Conservation (phyloP, 768 basidiomycete species). For the Candolleomyces efflorescens region DNA sequence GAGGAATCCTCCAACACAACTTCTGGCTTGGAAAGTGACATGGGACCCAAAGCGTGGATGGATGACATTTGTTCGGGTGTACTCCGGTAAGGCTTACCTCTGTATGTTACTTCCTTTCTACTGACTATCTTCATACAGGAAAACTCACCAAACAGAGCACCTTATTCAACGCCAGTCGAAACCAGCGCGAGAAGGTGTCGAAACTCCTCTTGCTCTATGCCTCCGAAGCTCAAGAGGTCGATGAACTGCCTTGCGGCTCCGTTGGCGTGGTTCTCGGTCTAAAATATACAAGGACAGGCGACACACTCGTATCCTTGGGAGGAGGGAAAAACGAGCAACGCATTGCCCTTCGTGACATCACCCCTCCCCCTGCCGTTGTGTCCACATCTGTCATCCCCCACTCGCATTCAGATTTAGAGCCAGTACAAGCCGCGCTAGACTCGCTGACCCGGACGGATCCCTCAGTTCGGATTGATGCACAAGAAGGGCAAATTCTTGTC, state of each 20-base stretch:
- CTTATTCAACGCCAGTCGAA: constrained; percentile 62
- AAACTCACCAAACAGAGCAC: constrained; percentile 59
- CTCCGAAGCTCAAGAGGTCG: constrained; percentile 70
- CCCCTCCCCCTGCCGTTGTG: constrained; percentile 79
- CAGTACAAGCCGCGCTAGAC: constrained; percentile 71
- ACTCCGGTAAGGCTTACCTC: constrained; percentile 57
- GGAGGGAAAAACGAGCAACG: constrained; percentile 34
- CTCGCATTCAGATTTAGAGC: constrained; percentile 72
- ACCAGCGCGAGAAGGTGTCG: constrained; percentile 66
- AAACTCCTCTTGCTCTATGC: constrained; percentile 81
- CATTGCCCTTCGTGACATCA: constrained; percentile 55
- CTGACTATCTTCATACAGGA: constrained; percentile 36
- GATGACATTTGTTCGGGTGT: constrained; percentile 91
- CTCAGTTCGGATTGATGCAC: constrained; percentile 74
- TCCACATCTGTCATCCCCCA: constrained; percentile 79
- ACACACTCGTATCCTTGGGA: constrained; percentile 66
- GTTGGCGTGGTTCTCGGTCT: constrained; percentile 84
- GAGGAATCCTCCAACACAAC: constrained; percentile 46
- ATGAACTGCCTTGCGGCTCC: constrained; percentile 73
- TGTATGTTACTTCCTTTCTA: neutral
- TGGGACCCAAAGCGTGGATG: constrained; percentile 83
- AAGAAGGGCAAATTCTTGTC: constrained; percentile 80
- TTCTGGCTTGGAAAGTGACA: constrained; percentile 84
- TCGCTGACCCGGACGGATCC: constrained; percentile 82
- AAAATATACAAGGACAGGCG: constrained; percentile 81